Evolutionary conservation across 2,329 filamentous ascomycete species (phyloP).

Genomic region (Ophiosphaerella korrae): DNA sequence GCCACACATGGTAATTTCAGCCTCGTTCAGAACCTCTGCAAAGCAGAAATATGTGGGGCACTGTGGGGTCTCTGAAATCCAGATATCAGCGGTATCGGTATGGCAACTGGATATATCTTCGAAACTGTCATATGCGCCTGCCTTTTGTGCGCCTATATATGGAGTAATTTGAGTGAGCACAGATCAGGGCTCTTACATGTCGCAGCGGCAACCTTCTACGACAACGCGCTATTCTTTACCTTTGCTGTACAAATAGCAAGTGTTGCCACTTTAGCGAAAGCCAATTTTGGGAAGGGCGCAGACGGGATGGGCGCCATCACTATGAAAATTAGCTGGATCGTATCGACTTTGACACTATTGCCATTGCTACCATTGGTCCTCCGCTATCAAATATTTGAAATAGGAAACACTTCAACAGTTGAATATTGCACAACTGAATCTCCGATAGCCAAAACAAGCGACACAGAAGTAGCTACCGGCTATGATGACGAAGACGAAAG

Average conservation of each 20-base stretch:
- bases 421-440: no score
- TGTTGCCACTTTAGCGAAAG: conserved; percentile 19
- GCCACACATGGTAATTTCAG: conserved; percentile 15
- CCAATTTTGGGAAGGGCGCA: conserved; percentile 24
- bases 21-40: conserved; percentile 15
- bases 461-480: no score
- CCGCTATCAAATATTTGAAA: not conserved
- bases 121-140: conserved; percentile 14
- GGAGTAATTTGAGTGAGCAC: no score
- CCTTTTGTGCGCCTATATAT: conserved; percentile 2
- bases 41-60: conserved; percentile 21
- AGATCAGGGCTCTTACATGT: conserved; percentile 3
- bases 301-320: conserved; percentile 28
- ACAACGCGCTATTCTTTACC: conserved; percentile 26
- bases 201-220: conserved; percentile 15
- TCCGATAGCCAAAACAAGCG: no score
- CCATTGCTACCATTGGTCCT: conserved; percentile 20
- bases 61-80: conserved; percentile 30
- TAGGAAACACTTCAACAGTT: not conserved
- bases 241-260: conserved; percentile 29
- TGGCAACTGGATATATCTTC: conserved; percentile 27
- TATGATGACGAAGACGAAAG: not conserved
- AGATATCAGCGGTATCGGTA: conserved; percentile 29
- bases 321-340: conserved; percentile 24
- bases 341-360: conserved; percentile 23